Evolutionary conservation across 1,284 basidiomycete species (phyloP).

Genomic region (Papiliotrema flavescens): DNA sequence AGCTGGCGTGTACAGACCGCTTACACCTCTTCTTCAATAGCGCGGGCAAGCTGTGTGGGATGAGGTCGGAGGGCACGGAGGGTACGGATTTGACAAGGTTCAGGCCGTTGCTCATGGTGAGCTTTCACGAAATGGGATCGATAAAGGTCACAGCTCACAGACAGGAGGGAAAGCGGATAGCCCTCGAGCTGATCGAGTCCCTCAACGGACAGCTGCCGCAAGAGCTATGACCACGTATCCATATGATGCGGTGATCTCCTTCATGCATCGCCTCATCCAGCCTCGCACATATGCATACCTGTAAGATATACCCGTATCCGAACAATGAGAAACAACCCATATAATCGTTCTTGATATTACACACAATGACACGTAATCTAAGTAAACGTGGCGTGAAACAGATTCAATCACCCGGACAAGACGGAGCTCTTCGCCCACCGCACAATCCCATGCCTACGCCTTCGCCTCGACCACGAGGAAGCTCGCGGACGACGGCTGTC

Average conservation of each 20-base stretch:
- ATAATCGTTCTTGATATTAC: too few species aligned
- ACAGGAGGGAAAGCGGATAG: constrained; percentile 14
- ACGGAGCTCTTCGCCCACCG: too few species aligned
- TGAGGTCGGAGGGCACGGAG: constrained; percentile 42
- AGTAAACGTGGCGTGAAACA: too few species aligned
- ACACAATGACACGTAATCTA: too few species aligned
- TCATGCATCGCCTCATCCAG: too few species aligned
- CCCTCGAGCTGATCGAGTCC: constrained; percentile 3
- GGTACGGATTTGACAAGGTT: constrained; percentile 31
- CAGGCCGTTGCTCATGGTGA: constrained; percentile 27
- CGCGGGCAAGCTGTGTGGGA: constrained; percentile 37
- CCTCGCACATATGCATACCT: too few species aligned
- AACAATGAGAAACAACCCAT: too few species aligned
- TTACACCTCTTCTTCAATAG: constrained; percentile 39
- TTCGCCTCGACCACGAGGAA: constrained; percentile 67
- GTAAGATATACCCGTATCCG: too few species aligned
- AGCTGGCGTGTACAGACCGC: constrained; percentile 44
- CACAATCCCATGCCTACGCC: background rate
- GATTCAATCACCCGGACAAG: too few species aligned
- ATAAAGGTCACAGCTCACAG: background rate
- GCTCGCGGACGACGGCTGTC: constrained; percentile 52
- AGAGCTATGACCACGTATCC: too few species aligned
- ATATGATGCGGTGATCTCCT: too few species aligned
- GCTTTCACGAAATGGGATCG: background rate
- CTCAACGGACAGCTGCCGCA: constrained; percentile 11